Evolutionary conservation across 768 basidiomycete genomes (phyloP), one percentile per base, ranked within the genome.

Genomic region (Termitomyces sp.): DNA sequence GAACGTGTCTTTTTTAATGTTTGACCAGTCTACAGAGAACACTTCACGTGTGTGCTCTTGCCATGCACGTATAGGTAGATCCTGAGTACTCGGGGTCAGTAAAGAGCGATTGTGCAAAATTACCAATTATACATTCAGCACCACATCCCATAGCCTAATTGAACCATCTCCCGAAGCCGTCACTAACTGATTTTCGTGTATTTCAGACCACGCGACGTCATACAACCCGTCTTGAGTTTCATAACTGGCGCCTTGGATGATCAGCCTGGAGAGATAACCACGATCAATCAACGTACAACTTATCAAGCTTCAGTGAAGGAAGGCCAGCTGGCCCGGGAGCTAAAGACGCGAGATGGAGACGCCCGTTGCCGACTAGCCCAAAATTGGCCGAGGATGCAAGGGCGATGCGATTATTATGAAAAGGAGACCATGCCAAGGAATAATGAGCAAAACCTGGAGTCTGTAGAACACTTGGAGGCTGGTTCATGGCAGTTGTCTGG

Each of bases 1-100:
- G 67, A 97, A 95, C 0, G 82, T 81, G 59, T 93, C 89, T 67
- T 96, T 97, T 63, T 87, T 85, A 57, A 95, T 69, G 70, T 97
- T 98, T 58, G 89, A 94, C 95, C 96, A 98, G 68, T 98, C 92
- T 5, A 98, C 84, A 11, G 88, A 89, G 74, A 91, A 94, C 7
- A 94, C 92, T 68, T 98, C 96, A 47, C 87, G 83, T 12, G 86
- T 84, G 70, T 98, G 96, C 70, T 98, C 96, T 63, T 92, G 89
- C 95, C 96, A 98, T 46, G 83, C 84, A 57, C 86, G 84, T 60
- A 98, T 88, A 1, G 96, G 95, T 51, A 88, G 81, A 62, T 93
- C 89, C 94, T 98, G 71, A 41, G 25, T 36, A 11, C 38, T n/a
- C 7, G 58, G 41, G 40, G 58, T 68, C 72, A 50, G 29, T 16